A percentile compares a stretch with the other conserved stretches of the same genome.
Conservation (phyloP, 2,329 filamentous ascomycete species). For the Microcyclospora tardicrescens region DNA sequence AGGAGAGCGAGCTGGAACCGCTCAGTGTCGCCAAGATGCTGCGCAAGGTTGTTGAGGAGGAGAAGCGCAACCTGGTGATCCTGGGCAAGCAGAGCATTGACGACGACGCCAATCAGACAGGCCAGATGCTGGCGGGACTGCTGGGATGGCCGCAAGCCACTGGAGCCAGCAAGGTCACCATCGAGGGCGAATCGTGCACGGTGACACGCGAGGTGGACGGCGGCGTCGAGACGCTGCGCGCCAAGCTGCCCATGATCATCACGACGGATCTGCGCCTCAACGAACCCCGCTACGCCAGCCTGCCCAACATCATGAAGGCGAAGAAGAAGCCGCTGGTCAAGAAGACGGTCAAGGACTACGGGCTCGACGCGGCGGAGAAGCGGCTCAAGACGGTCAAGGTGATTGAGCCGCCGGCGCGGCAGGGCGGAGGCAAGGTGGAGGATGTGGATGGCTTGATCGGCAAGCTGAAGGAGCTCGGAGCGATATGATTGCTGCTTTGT, state of each 20-base stretch:
- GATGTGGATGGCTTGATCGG: slow-evolving; percentile 88
- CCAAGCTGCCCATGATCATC: slow-evolving; percentile 81
- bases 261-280: slow-evolving; percentile 92
- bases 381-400: slow-evolving; percentile 87
- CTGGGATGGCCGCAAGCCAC: slow-evolving; percentile 91
- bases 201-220: slow-evolving; percentile 92
- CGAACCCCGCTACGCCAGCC: slow-evolving; percentile 82
- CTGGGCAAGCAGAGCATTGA: slow-evolving; percentile 98
- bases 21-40: slow-evolving; percentile 85
- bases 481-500: slow-evolving; percentile 45
- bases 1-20: slow-evolving; percentile 70
- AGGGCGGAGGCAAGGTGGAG: slow-evolving; percentile 94
- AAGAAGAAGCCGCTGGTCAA: slow-evolving; percentile 99
- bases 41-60: slow-evolving; percentile 61
- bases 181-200: slow-evolving; percentile 57
- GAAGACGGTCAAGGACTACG: slow-evolving; percentile 73
- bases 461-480: slow-evolving; percentile 93
- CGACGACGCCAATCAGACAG: slow-evolving; percentile 88
- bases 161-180: slow-evolving; percentile 73
- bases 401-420: slow-evolving; percentile 68
- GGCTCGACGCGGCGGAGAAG: slow-evolving; percentile 53
- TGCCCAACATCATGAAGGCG: slow-evolving; percentile 99
- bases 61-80: slow-evolving; percentile 84
- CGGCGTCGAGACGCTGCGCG: slow-evolving; percentile 76
- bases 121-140: slow-evolving; percentile 91